Base-by-base conservation (phyloP, 108 stramenopile genomes). In the Pseudonitzschia delicatissima region DNA sequence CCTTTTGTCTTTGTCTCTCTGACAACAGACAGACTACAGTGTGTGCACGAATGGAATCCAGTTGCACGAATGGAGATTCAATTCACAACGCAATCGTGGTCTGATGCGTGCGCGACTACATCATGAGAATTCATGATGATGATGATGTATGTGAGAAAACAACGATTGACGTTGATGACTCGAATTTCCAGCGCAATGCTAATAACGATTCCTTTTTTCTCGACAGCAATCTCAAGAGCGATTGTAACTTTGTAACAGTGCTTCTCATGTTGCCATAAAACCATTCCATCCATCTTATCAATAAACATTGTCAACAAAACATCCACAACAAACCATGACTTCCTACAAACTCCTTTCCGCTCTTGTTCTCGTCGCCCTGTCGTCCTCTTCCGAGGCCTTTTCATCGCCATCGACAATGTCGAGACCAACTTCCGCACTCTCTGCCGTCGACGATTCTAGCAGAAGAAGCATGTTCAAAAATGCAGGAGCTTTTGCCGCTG, bases 341-440 rank as follows among this genome's bases (percentile, higher is more conserved):
- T 27, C 26, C 11, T 29, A 33, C 17, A 12, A 33, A 17, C 48
- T 8, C 21, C 2, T 17, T 49, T 20, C 48, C 31, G 17, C 32
- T 55, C 32, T 3, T 33, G 31, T 25, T 29, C 18, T 55, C 31
- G 11, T 55, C 53, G 47, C 20, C 7, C 25, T 55, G 7, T 55
- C 53, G 26, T 55, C 53, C 9, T 20, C 48, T 17, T 28, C 53
- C 31, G 31, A 55, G 53, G 53, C 53, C 4, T 55, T 55, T 33
- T 31, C 53, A 15, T 13, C 53, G 18, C 18, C 48, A 1, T 15
- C 32, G 13, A 17, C 29, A 31, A 33, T 15, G 29, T 12, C 2
- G 2, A 13, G 25, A 3, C n/a, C 53, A 4, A 0, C 9, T 29
- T 31, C 32, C 7, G 0, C 21, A n/a, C 53, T 33, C 31, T 2